A percentile compares a stretch with the other conserved stretches of the same genome.
These are phyloP conservation scores for Aspergillus viridinutans DNA, from an alignment of 2,329 filamentous ascomycete species.

Conservation along the genomic window DNA sequence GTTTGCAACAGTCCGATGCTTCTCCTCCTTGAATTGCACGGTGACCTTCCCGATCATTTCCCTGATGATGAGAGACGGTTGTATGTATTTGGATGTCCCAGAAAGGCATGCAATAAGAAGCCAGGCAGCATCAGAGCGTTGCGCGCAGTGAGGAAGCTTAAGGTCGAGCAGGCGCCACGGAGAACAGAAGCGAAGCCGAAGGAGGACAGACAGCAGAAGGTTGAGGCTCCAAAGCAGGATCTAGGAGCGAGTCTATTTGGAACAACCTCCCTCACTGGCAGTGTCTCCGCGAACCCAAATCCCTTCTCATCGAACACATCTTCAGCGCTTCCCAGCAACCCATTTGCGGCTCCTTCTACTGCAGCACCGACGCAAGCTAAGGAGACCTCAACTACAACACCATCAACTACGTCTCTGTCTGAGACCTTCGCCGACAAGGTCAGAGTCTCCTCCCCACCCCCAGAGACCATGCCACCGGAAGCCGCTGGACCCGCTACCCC, in stretches of 20 bases:
- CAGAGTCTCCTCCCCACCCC: slow-evolving; percentile 44
- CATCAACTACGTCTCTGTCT: slow-evolving; percentile 36
- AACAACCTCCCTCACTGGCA: slow-evolving; percentile 36
- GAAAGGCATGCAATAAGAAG: slow-evolving; percentile 74
- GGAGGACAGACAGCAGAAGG: slow-evolving; percentile 7
- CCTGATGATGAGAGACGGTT: slow-evolving; percentile 81
- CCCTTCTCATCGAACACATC: slow-evolving; percentile 47
- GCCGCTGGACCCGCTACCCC: slow-evolving; percentile 54
- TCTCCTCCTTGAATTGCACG: slow-evolving; percentile 85
- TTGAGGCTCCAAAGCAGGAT: slow-evolving; percentile 31
- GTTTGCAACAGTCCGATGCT: slow-evolving; percentile 80
- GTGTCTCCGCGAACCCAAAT: slow-evolving; percentile 43
- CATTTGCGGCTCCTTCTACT: slow-evolving; percentile 54
- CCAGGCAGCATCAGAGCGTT: slow-evolving; percentile 75
- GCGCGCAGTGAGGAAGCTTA: slow-evolving; percentile 58
- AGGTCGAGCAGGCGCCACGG: slow-evolving; percentile 29
- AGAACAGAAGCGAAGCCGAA: slow-evolving; percentile 18
- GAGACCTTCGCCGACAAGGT: slow-evolving; percentile 72
- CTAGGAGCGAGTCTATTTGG: slow-evolving; percentile 62
- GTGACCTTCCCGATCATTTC: slow-evolving; percentile 80
- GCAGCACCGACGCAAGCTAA: slow-evolving; percentile 15
- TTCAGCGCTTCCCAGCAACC: slow-evolving; percentile 46
- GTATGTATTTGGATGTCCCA: slow-evolving; percentile 79
- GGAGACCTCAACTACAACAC: slow-evolving; percentile 32
- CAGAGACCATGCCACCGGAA: slow-evolving; percentile 27